phyloP scores from a whole-genome alignment of 75 land plant species.

The Isoetes taiwanensis region DNA sequence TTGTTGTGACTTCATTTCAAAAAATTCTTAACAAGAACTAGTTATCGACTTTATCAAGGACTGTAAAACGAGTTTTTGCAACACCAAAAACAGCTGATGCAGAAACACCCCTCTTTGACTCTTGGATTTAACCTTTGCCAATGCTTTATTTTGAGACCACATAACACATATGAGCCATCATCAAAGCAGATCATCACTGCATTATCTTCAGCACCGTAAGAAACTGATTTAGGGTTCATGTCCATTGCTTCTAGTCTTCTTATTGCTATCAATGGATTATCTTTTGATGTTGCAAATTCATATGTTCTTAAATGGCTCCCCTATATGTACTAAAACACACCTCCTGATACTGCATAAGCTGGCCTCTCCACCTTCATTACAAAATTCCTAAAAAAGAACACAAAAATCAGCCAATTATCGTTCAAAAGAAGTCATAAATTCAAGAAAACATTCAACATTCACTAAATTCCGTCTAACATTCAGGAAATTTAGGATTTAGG shows the following conservation, averaged over 20 bases:
- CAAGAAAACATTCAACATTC: too few relatives aligned
- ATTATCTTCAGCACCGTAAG: slow-evolving; percentile 62
- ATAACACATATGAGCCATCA: slow-evolving; percentile 58
- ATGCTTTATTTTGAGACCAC: slow-evolving; percentile 36
- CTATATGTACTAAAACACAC: slow-evolving; percentile 37
- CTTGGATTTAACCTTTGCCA: slow-evolving; percentile 48
- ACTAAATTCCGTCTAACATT: too few relatives aligned
- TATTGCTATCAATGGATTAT: slow-evolving; percentile 42
- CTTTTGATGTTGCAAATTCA: slow-evolving; percentile 46
- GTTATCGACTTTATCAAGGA: slow-evolving; percentile 48
- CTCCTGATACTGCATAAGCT: slow-evolving; percentile 47
- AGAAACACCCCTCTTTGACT: slow-evolving; percentile 52
- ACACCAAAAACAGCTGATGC: slow-evolving; percentile 61
- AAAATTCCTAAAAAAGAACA: too few relatives aligned
- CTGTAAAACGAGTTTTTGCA: slow-evolving; percentile 49
- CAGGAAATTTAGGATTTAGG: too few relatives aligned
- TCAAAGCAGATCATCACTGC: slow-evolving; percentile 59
- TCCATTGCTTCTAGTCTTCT: slow-evolving; percentile 36
- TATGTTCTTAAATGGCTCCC: slow-evolving; percentile 45
- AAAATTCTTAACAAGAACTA: slow-evolving; percentile 41
- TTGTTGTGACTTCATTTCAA: slow-evolving; percentile 51
- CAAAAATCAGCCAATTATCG: too few relatives aligned
- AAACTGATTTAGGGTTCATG: slow-evolving; percentile 47
- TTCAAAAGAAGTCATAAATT: too few relatives aligned
- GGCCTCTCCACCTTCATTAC: slow-evolving; percentile 73